Conservation (phyloP, 371 early-diverging fungal genomes). For the Zancudomyces culisetae region DNA sequence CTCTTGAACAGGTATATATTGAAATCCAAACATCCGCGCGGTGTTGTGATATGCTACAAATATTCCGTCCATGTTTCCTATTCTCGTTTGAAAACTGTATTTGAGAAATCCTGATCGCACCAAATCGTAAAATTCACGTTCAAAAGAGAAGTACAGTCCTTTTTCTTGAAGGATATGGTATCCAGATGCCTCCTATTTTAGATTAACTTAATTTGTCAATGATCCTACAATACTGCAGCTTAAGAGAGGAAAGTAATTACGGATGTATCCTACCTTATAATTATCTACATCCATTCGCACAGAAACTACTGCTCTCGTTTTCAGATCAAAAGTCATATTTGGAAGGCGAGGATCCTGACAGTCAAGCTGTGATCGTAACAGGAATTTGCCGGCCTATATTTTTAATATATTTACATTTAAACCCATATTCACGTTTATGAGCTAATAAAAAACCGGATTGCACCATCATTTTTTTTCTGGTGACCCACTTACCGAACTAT, state of each 20-base stretch:
- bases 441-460: slow-evolving; percentile 40
- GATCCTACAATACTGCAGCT: too few relatives aligned
- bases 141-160: slow-evolving; percentile 63
- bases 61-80: slow-evolving; percentile 93
- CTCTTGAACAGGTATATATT: slow-evolving; percentile 69
- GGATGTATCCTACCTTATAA: slow-evolving; percentile 30
- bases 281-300: slow-evolving; percentile 64
- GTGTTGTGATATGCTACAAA: slow-evolving; percentile 90
- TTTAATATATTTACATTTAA: slow-evolving; percentile 13
- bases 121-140: slow-evolving; percentile 91
- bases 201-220: too few relatives aligned
- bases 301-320: slow-evolving; percentile 72
- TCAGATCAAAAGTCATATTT: slow-evolving; percentile 72
- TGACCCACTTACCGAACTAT: slow-evolving; percentile 50
- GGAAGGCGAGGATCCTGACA: slow-evolving; percentile 59
- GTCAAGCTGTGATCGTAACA: slow-evolving; percentile 83
- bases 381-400: slow-evolving; percentile 34
- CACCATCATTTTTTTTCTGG: slow-evolving; percentile 50
- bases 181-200: slow-evolving; percentile 7
- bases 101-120: slow-evolving; percentile 68
- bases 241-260: background rate
- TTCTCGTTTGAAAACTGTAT: slow-evolving; percentile 79
- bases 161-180: slow-evolving; percentile 21
- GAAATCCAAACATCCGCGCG: slow-evolving; percentile 77
- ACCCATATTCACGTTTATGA: slow-evolving; percentile 32